These are phyloP conservation scores for Catharanthus roseus DNA, from an alignment of 257 asterid species.

Conservation along the genomic window DNA sequence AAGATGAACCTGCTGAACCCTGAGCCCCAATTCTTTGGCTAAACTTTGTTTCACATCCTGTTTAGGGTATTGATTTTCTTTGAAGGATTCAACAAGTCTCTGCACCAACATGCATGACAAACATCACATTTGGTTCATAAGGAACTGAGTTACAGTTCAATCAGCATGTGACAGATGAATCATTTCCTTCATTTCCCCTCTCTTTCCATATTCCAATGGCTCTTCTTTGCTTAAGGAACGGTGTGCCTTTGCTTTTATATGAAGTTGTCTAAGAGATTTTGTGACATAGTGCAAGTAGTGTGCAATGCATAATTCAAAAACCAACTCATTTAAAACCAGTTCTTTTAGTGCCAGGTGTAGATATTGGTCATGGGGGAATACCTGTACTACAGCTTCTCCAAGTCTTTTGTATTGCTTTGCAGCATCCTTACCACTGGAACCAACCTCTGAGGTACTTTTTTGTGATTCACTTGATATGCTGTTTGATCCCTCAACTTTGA, in stretches of 20 bases:
- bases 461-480: slow-evolving; percentile 11
- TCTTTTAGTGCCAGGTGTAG: background rate
- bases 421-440: slow-evolving; percentile 37
- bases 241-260: background rate
- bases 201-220: background rate
- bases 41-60: slow-evolving; percentile 50
- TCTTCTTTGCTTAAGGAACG: background rate
- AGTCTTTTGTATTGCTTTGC: slow-evolving; percentile 40
- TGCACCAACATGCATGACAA: slow-evolving; percentile 27
- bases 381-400: slow-evolving; percentile 68
- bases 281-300: background rate
- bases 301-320: background rate
- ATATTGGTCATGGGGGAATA: slow-evolving; percentile 19
- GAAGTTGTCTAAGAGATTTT: background rate
- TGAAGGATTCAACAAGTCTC: slow-evolving; percentile 69
- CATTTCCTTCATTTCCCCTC: background rate
- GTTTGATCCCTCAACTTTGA: slow-evolving; percentile 23
- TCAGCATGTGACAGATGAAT: background rate
- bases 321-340: background rate
- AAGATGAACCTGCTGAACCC: slow-evolving; percentile 52
- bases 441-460: slow-evolving; percentile 26
- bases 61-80: slow-evolving; percentile 73
- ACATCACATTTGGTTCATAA: background rate
- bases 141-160: background rate
- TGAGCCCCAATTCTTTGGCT: slow-evolving; percentile 69